Conservation (phyloP, 768 basidiomycete genomes). For the Tylopilus plumbeoviolaceoides region DNA sequence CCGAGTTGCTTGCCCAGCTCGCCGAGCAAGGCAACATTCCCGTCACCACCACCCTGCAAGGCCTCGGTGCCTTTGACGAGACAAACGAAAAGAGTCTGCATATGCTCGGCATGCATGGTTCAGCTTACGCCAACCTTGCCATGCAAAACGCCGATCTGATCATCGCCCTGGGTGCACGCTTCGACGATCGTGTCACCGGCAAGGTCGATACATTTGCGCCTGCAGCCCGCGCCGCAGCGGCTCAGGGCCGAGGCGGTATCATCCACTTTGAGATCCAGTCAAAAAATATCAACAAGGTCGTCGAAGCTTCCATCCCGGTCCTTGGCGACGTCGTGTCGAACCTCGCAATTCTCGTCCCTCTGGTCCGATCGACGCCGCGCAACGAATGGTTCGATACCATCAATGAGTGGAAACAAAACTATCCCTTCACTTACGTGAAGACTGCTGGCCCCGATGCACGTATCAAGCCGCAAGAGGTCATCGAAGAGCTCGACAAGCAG, state of each 20-base stretch:
- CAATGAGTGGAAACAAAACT: conserved; percentile 77
- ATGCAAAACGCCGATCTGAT: conserved; percentile 98
- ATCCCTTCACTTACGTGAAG: conserved; percentile 85
- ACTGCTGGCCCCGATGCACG: conserved; percentile 51
- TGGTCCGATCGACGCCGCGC: conserved; percentile 63
- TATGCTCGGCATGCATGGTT: conserved; percentile 99
- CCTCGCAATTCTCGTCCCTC: conserved; percentile 75
- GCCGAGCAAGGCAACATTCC: conserved; percentile 88
- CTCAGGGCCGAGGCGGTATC: conserved; percentile 86
- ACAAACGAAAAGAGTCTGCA: conserved; percentile 79
- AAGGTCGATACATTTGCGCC: conserved; percentile 89
- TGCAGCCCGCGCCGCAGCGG: conserved; percentile 80
- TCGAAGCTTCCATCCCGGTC: conserved; percentile 90
- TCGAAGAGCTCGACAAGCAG: conserved; percentile 86
- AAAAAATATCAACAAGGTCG: conserved; percentile 99
- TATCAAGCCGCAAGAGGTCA: conserved; percentile 96
- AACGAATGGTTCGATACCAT: conserved; percentile 82
- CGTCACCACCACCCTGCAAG: conserved; percentile 94
- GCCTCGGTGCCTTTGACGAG: conserved; percentile 95
- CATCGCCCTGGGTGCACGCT: conserved; percentile 93
- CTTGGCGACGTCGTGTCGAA: conserved; percentile 90
- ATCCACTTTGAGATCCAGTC: conserved; percentile 99
- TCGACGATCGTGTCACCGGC: conserved; percentile 97
- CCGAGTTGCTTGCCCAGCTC: conserved; percentile 74
- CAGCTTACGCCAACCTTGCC: conserved; percentile 94